phyloP scores from a whole-genome alignment of 345 rosid species.

The Aethionema arabicum region DNA sequence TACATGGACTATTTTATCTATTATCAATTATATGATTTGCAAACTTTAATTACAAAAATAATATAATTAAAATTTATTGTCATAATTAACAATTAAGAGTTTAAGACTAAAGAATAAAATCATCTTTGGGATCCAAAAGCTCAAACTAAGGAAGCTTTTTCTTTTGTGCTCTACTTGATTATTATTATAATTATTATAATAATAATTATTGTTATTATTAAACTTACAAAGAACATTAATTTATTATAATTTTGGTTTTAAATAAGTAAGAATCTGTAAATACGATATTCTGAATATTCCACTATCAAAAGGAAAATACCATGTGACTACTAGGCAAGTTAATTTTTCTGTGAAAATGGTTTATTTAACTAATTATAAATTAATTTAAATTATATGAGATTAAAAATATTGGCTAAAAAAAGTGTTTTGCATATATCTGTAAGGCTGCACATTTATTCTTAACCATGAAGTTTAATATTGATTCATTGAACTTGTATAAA shows the following conservation, averaged over 20 bases:
- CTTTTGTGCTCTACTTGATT: constrained; percentile 1
- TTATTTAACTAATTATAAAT: background rate
- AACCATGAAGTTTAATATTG: no score
- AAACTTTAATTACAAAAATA: no score
- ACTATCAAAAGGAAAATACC: background rate
- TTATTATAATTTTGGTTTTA: constrained; percentile 1
- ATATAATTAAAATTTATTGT: no score
- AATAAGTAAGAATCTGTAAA: background rate
- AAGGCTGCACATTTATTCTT: no score
- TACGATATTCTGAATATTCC: constrained; percentile 7
- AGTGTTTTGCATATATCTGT: no score
- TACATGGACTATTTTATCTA: no score
- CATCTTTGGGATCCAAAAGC: constrained; percentile 16
- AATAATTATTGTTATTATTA: no score
- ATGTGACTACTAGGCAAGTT: constrained; percentile 15
- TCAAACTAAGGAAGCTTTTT: constrained; percentile 4
- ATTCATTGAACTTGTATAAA: no score
- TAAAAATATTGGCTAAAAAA: no score
- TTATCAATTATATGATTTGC: no score
- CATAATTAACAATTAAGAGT: no score
- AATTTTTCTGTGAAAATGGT: background rate
- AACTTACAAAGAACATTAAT: background rate
- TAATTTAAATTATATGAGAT: background rate
- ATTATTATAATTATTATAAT: no score
- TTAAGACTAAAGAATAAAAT: constrained; percentile 1